Percentiles rank a stretch among this genome's conserved stretches.
These are phyloP conservation scores for Rubia peregrina DNA, from an alignment of 305 asterid species.

Conservation along the genomic window DNA sequence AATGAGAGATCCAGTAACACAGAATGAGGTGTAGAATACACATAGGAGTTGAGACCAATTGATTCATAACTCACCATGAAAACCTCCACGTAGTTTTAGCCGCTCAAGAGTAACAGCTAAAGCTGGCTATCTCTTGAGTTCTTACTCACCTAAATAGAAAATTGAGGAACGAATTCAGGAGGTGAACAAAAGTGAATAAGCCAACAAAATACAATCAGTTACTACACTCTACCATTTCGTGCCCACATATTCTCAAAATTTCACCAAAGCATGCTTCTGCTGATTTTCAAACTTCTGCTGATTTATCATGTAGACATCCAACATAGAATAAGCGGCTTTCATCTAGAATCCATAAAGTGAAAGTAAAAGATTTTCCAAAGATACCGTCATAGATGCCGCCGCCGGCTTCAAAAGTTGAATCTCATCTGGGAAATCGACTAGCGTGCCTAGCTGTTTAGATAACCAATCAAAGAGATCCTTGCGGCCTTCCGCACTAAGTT, in stretches of 20 bases:
- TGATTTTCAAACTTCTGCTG: constrained; percentile 98
- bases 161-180: background rate
- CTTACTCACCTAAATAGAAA: constrained; percentile 57
- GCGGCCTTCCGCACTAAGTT: constrained; percentile 98
- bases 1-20: background rate
- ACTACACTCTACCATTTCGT: constrained; percentile 63
- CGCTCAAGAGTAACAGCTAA: constrained; percentile 86
- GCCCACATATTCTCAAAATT: constrained; percentile 88
- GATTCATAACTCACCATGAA: constrained; percentile 42
- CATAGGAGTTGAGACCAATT: background rate
- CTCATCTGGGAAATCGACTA: constrained; percentile 78
- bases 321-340: constrained; percentile 1
- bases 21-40: background rate
- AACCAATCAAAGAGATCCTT: constrained; percentile 97
- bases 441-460: constrained; percentile 62
- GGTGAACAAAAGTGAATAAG: constrained; percentile 6
- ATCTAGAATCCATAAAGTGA: constrained; percentile 6
- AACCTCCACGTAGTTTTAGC: constrained; percentile 59
- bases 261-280: constrained; percentile 91
- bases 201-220: constrained; percentile 6
- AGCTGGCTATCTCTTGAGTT: constrained; percentile 83
- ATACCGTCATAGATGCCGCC: constrained; percentile 95
- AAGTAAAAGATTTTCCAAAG: background rate
- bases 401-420: constrained; percentile 78
- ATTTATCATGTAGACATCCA: constrained; percentile 61